Percentiles rank a stretch among this genome's conserved stretches.
Evolutionary conservation across 371 early-diverging fungal genomes (phyloP).

Genomic region (Dentiscutata heterogama): DNA sequence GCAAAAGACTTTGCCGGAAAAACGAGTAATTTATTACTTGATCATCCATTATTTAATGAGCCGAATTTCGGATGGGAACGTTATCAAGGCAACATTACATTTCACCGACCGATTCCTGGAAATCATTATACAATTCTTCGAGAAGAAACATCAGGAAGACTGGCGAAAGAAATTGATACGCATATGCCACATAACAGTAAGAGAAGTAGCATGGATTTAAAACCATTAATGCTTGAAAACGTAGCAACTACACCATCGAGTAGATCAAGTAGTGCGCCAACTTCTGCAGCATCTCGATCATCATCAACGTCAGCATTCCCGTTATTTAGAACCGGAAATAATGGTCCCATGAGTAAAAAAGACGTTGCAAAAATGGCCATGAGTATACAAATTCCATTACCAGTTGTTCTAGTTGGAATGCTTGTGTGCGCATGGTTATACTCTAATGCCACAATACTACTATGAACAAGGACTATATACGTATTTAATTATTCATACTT

Average conservation of each 20-base stretch:
- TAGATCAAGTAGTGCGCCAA: neutral
- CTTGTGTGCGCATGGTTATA: neutral
- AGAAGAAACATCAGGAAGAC: slow-evolving; percentile 3
- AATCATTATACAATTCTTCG: slow-evolving; percentile 20
- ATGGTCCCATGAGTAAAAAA: neutral
- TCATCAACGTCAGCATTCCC: neutral
- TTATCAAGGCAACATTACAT: slow-evolving; percentile 23
- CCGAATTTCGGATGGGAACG: slow-evolving; percentile 28
- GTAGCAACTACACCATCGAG: neutral
- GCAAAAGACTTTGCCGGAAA: slow-evolving; percentile 31
- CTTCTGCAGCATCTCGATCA: neutral
- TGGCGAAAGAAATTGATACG: slow-evolving; percentile 10
- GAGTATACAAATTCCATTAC: neutral
- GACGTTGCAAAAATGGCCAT: neutral
- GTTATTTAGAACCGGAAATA: neutral
- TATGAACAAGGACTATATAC: too few species aligned
- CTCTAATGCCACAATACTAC: neutral
- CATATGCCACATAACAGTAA: slow-evolving; percentile 8
- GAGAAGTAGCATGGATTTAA: slow-evolving; percentile 7
- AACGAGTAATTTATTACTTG: slow-evolving; percentile 23
- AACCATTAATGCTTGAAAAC: slow-evolving; percentile 28
- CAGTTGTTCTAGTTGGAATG: neutral
- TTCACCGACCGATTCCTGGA: neutral
- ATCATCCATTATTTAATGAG: slow-evolving; percentile 38
- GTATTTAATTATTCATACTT: too few species aligned